Evolutionary conservation across 176 grass and related monocot species (phyloP).

Genomic region (Raddia distichophylla): DNA sequence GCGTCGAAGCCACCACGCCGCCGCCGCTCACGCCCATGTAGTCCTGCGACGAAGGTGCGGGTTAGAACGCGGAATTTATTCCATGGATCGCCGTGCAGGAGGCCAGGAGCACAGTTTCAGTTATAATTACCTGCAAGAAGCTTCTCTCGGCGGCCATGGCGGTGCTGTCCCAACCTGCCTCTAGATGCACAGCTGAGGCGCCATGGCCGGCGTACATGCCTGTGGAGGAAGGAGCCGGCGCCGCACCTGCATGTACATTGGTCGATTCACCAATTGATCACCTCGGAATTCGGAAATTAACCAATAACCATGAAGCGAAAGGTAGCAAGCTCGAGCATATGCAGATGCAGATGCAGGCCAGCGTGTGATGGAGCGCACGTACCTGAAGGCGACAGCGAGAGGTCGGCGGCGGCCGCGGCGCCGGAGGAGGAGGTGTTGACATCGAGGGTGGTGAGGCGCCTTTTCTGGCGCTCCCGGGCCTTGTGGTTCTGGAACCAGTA

Average conservation of each 20-base stretch:
- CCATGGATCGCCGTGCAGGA: not conserved
- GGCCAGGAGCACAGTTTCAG: not conserved
- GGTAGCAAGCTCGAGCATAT: too few relatives aligned
- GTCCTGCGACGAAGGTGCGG: constrained; percentile 38
- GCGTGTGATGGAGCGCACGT: not conserved
- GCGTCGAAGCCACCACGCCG: not conserved
- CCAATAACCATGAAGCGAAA: not conserved
- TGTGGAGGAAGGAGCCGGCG: constrained; percentile 2
- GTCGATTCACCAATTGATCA: too few relatives aligned
- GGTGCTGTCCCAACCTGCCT: constrained; percentile 27
- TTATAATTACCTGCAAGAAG: constrained; percentile 48
- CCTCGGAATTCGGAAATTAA: too few relatives aligned
- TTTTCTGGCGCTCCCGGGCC: constrained; percentile 95
- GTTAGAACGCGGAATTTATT: not conserved
- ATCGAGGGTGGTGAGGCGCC: constrained; percentile 60
- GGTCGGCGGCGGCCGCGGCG: not conserved
- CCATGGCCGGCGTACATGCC: constrained; percentile 36
- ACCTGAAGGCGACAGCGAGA: constrained; percentile 44
- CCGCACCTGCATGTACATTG: constrained; percentile 27
- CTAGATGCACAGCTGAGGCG: not conserved
- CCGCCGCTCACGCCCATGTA: constrained; percentile 44
- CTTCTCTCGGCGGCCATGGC: constrained; percentile 43
- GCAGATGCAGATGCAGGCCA: not conserved
- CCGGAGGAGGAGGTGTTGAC: not conserved
- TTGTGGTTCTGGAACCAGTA: constrained; percentile 99